Base-by-base conservation (phyloP, 306 rosid genomes). In the Potentilla sterilis region DNA sequence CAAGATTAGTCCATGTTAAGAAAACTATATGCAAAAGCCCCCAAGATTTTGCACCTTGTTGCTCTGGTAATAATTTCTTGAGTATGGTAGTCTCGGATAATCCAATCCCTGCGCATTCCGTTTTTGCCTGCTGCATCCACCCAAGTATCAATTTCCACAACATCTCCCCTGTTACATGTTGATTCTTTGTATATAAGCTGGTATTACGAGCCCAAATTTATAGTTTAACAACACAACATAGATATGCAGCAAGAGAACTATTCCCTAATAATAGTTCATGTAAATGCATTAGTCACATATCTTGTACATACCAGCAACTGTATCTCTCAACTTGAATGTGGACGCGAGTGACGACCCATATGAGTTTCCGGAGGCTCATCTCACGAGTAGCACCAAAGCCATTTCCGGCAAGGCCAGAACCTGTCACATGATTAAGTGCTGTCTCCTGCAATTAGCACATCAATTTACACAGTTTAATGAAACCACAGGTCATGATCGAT, bases 71-170 rank as follows among this genome's bases (percentile, higher is more conserved):
- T 90, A 78, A 90, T 87, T 75, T 94, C 89, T 83, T 80, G 81
- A 15, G 90, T 88, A 44, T 83, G 80, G 68, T 83, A 86, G 77
- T 94, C 97, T 47, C 98, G 80, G 67, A 94, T 94, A 5, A 92
- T 80, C 98, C 98, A 94, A 74, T 92, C 98, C 67, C 98, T 84
- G n/a, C 95, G 83, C 97, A 94, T 94, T 77, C 95, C 98, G 51
- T 94, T 94, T 76, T 91, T 94, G 41, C 97, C 97, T 1, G 89
- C 83, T 24, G 98, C 97, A 73, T 92, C 95, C 70, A 94, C 96
- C 98, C 98, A 94, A 7, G 98, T 94, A 75, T 94, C 96, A 65
- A 94, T 84, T 77, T 94, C 98, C 9, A 92, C 89, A 6, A 86
- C 93, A 71, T 94, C 96, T 83, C 98, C 97, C 98, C 98, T 92